Evolutionary conservation across 1,284 basidiomycete species (phyloP).

Genomic region (Apiotrichum gracile): DNA sequence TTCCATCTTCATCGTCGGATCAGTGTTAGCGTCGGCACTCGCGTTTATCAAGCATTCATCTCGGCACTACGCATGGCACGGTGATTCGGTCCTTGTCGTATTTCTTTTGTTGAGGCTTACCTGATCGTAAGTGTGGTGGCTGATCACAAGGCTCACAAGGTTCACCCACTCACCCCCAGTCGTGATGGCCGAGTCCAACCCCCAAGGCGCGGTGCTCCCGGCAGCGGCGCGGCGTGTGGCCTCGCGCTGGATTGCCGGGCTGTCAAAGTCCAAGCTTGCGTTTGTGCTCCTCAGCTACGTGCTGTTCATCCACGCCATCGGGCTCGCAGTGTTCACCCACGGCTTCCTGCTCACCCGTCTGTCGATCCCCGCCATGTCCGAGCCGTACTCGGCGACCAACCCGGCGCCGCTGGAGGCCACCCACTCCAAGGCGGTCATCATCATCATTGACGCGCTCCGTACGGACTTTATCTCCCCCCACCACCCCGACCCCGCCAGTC

Average conservation of each 20-base stretch:
- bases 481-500: constrained; percentile 55
- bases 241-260: constrained; percentile 23
- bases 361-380: constrained; percentile 58
- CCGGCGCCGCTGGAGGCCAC: constrained; percentile 54
- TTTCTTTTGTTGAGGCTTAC: too few relatives aligned
- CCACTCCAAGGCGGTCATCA: constrained; percentile 70
- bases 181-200: constrained; percentile 1
- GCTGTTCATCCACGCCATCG: constrained; percentile 49
- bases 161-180: not conserved
- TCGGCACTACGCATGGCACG: too few relatives aligned
- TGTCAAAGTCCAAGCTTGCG: constrained; percentile 35
- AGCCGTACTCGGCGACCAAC: constrained; percentile 47
- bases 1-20: too few relatives aligned
- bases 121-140: too few relatives aligned
- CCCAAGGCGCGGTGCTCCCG: constrained; percentile 4
- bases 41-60: too few relatives aligned
- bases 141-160: too few relatives aligned
- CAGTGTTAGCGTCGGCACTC: too few relatives aligned
- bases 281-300: constrained; percentile 58
- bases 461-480: constrained; percentile 87
- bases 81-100: too few relatives aligned
- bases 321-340: constrained; percentile 65
- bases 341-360: constrained; percentile 83
- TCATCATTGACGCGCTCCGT: constrained; percentile 88
- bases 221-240: constrained; percentile 11